phyloP scores from a whole-genome alignment of 805 yeast genomes.

The Torulaspora maleeae region DNA sequence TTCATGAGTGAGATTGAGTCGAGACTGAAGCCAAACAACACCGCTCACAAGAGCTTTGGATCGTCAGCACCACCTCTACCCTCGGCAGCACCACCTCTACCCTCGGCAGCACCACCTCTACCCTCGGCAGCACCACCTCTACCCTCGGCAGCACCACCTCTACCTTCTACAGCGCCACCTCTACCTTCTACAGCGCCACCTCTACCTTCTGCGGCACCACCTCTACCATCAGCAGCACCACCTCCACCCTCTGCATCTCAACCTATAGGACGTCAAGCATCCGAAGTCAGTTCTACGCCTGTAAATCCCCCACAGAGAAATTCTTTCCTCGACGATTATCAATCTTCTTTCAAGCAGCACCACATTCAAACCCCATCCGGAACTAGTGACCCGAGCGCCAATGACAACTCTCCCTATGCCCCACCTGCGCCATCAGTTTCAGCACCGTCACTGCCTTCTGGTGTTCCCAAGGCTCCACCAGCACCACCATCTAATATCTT shows the following conservation, averaged over 20 bases:
- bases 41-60: constrained; percentile 1
- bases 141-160: constrained; percentile 13
- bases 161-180: constrained; percentile 15
- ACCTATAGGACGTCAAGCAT: constrained; percentile 5
- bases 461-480: constrained; percentile 2
- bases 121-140: constrained; percentile 20
- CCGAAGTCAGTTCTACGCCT: constrained; percentile 19
- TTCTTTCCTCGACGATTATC: constrained; percentile 9
- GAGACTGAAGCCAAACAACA: constrained; percentile 17
- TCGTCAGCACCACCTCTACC: constrained; percentile 15
- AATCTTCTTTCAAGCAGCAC: constrained; percentile 11
- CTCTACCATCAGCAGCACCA: constrained; percentile 15
- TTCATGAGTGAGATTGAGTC: constrained; percentile 32
- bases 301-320: constrained; percentile 11
- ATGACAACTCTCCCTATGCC: constrained; percentile 10
- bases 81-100: constrained; percentile 17
- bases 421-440: constrained; percentile 35
- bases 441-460: constrained; percentile 22
- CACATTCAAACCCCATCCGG: constrained; percentile 1
- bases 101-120: constrained; percentile 14
- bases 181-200: constrained; percentile 18
- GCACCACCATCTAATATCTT: constrained; percentile 12
- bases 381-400: background rate
- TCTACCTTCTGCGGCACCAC: constrained; percentile 14
- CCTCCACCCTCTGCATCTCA: constrained; percentile 16